Evolutionary conservation across 257 asterid species (phyloP), one percentile per base, ranked within the genome.

Genomic region (Solanum verrucosum): DNA sequence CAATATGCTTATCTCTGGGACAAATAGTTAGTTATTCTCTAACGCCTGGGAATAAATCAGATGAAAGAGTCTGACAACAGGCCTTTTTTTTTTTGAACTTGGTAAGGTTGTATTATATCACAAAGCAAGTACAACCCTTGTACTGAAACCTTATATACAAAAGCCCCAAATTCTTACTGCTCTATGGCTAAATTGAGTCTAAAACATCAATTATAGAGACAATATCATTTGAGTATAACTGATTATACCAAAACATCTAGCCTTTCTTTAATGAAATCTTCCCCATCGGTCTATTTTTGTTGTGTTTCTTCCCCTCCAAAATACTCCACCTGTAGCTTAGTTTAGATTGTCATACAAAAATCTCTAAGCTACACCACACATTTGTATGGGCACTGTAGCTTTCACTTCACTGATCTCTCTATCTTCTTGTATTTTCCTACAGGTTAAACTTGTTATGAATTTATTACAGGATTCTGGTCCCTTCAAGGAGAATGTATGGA

Each of bases 381-480:
- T 49, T 49, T 49, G 20, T 49, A 49, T 49, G 59, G 59, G 7
- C 6, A 44, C 52, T 44, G 52, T 4, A 44, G 52, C 52, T 46
- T 52, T 52, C 9, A 49, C 42, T 49, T 15, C 8, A 16, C 70
- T 82, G 40, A 82, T 82, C 21, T 82, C 34, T 5, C 68, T 18
- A 21, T 49, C 44, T 65, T 21, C 63, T 85, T 65, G 63, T 59
- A 18, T 85, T 40, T 84, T 42, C 65, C 7, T 37, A 59, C 96
- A 97, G 99, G 93, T 97, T 78, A 94, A 94, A 75, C 95, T 79
- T 74, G 99, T 96, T 40, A 95, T 91, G 95, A 92, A 93, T 86
- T 15, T 96, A 74, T 87, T 97, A 86, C 94, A 91, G 10, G 99
- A 97, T 63, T 93, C 97, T 23, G 93, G 99, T 21, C 99, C 99